These are phyloP conservation scores for Boletus austroedulis DNA, from an alignment of 1,284 basidiomycete genomes.

Conservation along the genomic window DNA sequence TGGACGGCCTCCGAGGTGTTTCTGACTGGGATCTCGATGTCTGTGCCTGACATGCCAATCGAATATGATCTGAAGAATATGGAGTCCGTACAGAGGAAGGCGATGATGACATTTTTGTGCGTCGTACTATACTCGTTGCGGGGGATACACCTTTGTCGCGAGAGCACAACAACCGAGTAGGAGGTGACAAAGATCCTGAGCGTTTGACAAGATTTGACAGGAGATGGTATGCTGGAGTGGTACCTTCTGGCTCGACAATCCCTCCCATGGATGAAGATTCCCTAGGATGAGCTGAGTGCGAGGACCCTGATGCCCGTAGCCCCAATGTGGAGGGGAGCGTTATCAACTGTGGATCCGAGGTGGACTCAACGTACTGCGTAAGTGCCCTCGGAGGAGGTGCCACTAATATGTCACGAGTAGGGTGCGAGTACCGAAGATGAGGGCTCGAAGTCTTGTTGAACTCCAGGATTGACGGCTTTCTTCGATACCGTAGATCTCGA, in stretches of 20 bases:
- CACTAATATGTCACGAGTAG: slow-evolving; percentile 52
- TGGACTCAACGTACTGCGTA: slow-evolving; percentile 66
- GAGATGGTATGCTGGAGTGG: slow-evolving; percentile 57
- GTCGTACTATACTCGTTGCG: slow-evolving; percentile 18
- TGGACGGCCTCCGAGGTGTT: slow-evolving; percentile 37
- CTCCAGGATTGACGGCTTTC: slow-evolving; percentile 51
- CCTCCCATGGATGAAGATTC: slow-evolving; percentile 16
- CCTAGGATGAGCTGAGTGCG: slow-evolving; percentile 31
- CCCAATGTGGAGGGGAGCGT: slow-evolving; percentile 69
- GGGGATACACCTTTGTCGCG: slow-evolving; percentile 22
- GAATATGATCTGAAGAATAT: slow-evolving; percentile 13
- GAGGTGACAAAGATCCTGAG: slow-evolving; percentile 36
- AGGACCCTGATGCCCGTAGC: slow-evolving; percentile 45
- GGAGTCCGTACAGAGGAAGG: slow-evolving; percentile 12
- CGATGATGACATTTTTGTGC: slow-evolving; percentile 7
- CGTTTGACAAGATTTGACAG: slow-evolving; percentile 51
- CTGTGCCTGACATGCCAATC: slow-evolving; percentile 5
- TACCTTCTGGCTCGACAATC: slow-evolving; percentile 38
- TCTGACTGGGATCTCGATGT: slow-evolving; percentile 37
- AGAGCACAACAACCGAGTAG: slow-evolving; percentile 30
- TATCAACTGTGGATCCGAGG: slow-evolving; percentile 50
- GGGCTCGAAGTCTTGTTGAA: slow-evolving; percentile 31
- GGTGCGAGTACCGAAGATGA: slow-evolving; percentile 50
- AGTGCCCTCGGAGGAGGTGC: slow-evolving; percentile 68
- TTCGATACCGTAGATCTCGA: slow-evolving; percentile 34